Evolutionary conservation across 2,329 filamentous ascomycete genomes (phyloP).

Genomic region (Bipolaris cookei): DNA sequence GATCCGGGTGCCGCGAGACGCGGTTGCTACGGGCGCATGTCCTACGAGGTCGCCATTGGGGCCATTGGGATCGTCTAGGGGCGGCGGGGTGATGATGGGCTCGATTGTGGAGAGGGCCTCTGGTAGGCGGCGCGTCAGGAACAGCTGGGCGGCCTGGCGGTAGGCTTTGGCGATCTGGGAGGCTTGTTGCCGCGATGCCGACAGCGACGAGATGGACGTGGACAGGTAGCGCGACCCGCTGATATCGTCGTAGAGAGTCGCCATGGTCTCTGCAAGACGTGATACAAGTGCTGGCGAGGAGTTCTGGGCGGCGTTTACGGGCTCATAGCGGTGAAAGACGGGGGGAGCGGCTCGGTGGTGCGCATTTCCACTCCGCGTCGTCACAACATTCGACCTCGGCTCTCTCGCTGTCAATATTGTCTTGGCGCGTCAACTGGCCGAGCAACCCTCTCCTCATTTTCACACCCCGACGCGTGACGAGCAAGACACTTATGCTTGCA

Average conservation of each 20-base stretch:
- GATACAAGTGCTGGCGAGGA: not conserved
- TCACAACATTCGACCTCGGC: slow-evolving; percentile 24
- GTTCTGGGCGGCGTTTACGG: slow-evolving; percentile 6
- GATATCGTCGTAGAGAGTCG: slow-evolving; percentile 58
- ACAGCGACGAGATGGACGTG: slow-evolving; percentile 73
- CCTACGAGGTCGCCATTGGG: slow-evolving; percentile 32
- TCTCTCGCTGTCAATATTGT: slow-evolving; percentile 13
- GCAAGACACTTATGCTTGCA: not conserved
- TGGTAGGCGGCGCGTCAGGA: slow-evolving; percentile 88
- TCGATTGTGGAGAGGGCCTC: slow-evolving; percentile 87
- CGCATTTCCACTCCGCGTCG: slow-evolving; percentile 23
- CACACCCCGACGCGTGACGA: slow-evolving; percentile 2
- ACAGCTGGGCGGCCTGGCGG: slow-evolving; percentile 90
- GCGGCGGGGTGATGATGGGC: slow-evolving; percentile 73
- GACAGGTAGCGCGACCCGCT: slow-evolving; percentile 66
- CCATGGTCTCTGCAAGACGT: slow-evolving; percentile 33
- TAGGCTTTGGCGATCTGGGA: slow-evolving; percentile 89
- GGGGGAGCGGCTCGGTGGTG: slow-evolving; percentile 14
- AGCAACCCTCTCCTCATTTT: slow-evolving; percentile 8
- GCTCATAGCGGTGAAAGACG: slow-evolving; percentile 19
- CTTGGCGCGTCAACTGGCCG: slow-evolving; percentile 24
- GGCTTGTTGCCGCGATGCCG: slow-evolving; percentile 68
- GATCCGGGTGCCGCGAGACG: slow-evolving; percentile 81
- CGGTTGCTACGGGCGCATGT: slow-evolving; percentile 75
- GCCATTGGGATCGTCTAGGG: slow-evolving; percentile 33